Base-by-base conservation (phyloP, 1,284 basidiomycete species). In the Wolfiporia cocos region DNA sequence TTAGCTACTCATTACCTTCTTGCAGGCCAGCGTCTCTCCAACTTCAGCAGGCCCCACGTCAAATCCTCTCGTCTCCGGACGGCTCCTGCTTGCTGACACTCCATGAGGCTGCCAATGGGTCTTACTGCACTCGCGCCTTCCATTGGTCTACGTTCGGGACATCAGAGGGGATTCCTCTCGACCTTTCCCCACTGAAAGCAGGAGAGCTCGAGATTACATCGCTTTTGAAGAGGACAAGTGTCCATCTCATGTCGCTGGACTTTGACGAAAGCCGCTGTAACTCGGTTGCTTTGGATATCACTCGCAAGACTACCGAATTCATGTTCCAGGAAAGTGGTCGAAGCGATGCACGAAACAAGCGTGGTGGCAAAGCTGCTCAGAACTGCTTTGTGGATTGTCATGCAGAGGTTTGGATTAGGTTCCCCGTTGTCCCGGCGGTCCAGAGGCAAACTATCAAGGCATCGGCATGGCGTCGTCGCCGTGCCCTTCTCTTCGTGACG, bases 321-420 rank as follows among this genome's bases (percentile, higher is more conserved):
- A 66, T 62, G 31, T 78, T 81, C 61, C 67, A 67, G 46, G 68
- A 70, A 42, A 59, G 51, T 34, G 61, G 65, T 1, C 51, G 47
- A 3, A 46, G 46, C 5, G 39, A 21, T 2, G 34, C 41, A 0
- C 44, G 52, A 3, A 52, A 51, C 18, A 44, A 40, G 1, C 48
- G 49, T 4, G 47, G 46, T 6, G 38, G 28, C 17, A 46, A 32
- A 1, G 67, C 69, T 0, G 46, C 50, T 2, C 69, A 76, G 48
- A 80, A 80, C 40, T 70, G 62, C 35, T 57, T 81, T 6, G 57
- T 81, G 5, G 74, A 79, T 43, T 78, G 76, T 40, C 70, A 78
- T 42, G 52, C 66, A 0, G 78, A 81, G n/a, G 71, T 79, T 33
- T 81, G 78, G 78, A 74, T 69, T 3, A 71, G 77, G 2, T 81